Evolutionary conservation across 1,284 basidiomycete genomes (phyloP), one percentile per base, ranked within the genome.

Genomic region (Neolentinus lepideus): DNA sequence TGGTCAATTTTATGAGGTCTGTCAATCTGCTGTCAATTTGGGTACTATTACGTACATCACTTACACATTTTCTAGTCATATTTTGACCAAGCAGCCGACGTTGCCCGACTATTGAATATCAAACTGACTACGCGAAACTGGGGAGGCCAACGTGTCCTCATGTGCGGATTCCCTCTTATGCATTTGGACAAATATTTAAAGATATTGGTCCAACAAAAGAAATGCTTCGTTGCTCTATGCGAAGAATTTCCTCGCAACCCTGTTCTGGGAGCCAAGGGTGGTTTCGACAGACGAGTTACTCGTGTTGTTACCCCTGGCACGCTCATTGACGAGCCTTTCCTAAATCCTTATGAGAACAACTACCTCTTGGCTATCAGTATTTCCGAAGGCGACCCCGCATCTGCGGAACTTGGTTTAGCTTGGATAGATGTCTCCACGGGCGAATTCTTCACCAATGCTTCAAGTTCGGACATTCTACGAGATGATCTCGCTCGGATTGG

Each of bases 361-460:
- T 97, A 90, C 64, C 78, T 98, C 33, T 79, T 97, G 24, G 81
- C 93, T 8, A 74, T 95, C 46, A 72, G 75, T n/a, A 35, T 70
- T 3, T 57, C 55, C 51, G 6, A 60, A 11, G 6, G 52, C n/a
- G 24, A 55, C 22, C 47, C 12, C 27, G 4, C 47, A 27, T 10
- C 33, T 10, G 11, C 16, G 14, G 26, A 27, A 16, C 59, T 80
- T 25, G 90, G 88, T 2, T 72, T 97, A 29, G 92, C 94, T 1
- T 97, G 94, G 86, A 92, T 92, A 26, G 95, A 98, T 66, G 83
- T 95, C n/a, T 94, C 94, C 3, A 97, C 94, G 0, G 94, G 94
- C 58, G 92, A 95, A 64, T 93, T 95, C 69, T 94, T 90, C 69
- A 87, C 89, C 1, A 90, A 90, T 62, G 68, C 70, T 2, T 76